A percentile compares a stretch with the other conserved stretches of the same genome.
These are phyloP conservation scores for Xenosphaeropsis pyriputrescens DNA, from an alignment of 2,329 filamentous ascomycete species.

Conservation along the genomic window DNA sequence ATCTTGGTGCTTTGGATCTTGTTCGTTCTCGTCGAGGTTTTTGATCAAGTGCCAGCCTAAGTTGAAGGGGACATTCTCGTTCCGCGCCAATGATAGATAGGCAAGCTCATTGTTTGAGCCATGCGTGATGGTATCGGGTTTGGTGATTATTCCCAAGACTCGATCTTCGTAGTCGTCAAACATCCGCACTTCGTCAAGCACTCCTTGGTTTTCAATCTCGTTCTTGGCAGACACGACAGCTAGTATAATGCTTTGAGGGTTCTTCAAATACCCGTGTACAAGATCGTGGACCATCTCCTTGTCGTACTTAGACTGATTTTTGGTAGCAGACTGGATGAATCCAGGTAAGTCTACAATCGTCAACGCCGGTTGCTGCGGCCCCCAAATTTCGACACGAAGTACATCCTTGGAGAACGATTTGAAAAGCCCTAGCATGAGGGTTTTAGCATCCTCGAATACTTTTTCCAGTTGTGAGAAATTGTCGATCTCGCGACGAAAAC, in stretches of 20 bases:
- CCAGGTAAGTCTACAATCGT: conserved; percentile 21
- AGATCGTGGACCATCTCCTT: conserved; percentile 14
- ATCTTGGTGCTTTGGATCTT: background rate
- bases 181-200: conserved; percentile 20
- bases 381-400: conserved; percentile 14
- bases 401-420: conserved; percentile 8
- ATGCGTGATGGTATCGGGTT: conserved; percentile 23
- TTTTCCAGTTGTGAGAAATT: conserved; percentile 13
- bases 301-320: conserved; percentile 12
- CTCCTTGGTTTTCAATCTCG: conserved; percentile 24
- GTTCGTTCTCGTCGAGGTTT: conserved; percentile 15
- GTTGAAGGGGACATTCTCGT: conserved; percentile 23
- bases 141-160: conserved; percentile 30
- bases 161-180: conserved; percentile 19
- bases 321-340: conserved; percentile 13
- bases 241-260: conserved; percentile 26
- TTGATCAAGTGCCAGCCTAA: conserved; percentile 34
- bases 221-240: conserved; percentile 28
- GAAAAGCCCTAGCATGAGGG: background rate
- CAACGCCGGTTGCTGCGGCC: conserved; percentile 11
- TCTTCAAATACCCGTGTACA: conserved; percentile 15
- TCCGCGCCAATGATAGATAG: conserved; percentile 22
- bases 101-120: conserved; percentile 20
- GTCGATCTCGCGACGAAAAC: conserved; percentile 10
- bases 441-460: conserved; percentile 10